Conservation (phyloP, 208 protist species). For the Leishmania aethiopica region DNA sequence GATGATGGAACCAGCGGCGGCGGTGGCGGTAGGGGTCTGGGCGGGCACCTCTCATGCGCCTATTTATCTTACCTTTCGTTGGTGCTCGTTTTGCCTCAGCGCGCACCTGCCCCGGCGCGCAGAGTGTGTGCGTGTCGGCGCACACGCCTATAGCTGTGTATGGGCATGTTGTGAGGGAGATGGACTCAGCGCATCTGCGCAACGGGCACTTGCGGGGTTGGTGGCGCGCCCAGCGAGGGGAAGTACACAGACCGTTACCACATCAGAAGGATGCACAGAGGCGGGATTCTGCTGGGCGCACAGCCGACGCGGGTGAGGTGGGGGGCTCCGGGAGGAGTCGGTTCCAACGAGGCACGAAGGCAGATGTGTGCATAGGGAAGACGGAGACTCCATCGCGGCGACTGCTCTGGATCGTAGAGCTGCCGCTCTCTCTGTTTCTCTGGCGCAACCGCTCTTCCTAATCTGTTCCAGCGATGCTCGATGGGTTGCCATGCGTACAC, state of each 20-base stretch:
- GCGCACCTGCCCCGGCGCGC: background rate
- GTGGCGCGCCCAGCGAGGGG: background rate
- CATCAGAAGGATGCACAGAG: background rate
- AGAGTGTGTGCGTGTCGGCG: background rate
- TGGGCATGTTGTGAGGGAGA: background rate
- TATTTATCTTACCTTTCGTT: background rate
- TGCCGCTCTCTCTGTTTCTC: background rate
- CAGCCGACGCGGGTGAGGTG: background rate
- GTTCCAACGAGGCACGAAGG: background rate
- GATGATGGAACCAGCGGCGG: background rate
- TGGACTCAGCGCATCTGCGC: background rate
- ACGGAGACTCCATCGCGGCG: background rate
- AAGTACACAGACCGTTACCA: background rate
- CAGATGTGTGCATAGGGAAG: background rate
- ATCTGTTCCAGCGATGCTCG: background rate
- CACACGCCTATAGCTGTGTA: background rate
- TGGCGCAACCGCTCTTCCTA: conserved; percentile 10
- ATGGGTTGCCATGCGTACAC: background rate
- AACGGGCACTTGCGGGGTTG: background rate
- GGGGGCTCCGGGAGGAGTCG: background rate
- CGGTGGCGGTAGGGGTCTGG: background rate
- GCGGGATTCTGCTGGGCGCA: background rate
- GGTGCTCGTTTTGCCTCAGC: background rate
- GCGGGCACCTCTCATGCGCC: background rate
- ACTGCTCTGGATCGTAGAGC: background rate